Conservation (phyloP, 2,329 filamentous ascomycete genomes). For the Diaporthe ampelina region DNA sequence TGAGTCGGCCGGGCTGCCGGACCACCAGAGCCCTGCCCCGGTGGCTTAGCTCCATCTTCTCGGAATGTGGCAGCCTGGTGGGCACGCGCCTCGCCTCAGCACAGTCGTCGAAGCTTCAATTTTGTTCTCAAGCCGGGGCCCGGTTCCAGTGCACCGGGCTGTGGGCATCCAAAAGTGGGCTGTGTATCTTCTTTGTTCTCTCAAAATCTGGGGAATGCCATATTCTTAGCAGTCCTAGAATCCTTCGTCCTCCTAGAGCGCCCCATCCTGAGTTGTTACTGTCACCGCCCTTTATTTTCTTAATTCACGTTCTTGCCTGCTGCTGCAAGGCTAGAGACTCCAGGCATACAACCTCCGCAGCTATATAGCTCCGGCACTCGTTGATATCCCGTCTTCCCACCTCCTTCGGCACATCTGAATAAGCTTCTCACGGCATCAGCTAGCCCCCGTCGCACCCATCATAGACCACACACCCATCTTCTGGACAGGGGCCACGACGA, state of each 20-base stretch:
- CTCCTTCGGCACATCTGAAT: not conserved
- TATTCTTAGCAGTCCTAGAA: slow-evolving; percentile 35
- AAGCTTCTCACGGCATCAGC: slow-evolving; percentile 31
- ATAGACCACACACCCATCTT: slow-evolving; percentile 14
- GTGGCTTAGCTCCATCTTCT: slow-evolving; percentile 31
- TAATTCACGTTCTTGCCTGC: not conserved
- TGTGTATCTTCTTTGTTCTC: slow-evolving; percentile 33
- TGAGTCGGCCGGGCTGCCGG: slow-evolving; percentile 4
- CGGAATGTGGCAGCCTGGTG: slow-evolving; percentile 25
- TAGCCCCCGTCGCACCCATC: not conserved
- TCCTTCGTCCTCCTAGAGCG: slow-evolving; percentile 29
- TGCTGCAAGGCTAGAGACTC: not conserved
- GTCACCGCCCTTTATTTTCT: slow-evolving; percentile 35
- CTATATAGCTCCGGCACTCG: slow-evolving; percentile 3
- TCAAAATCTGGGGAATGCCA: slow-evolving; percentile 35
- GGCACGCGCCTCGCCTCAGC: slow-evolving; percentile 18
- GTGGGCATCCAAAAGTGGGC: slow-evolving; percentile 38
- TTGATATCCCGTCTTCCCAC: not conserved
- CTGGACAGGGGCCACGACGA: slow-evolving; percentile 45
- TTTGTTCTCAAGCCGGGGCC: slow-evolving; percentile 26
- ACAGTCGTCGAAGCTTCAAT: slow-evolving; percentile 13
- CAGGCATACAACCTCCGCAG: not conserved
- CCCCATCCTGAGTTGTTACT: slow-evolving; percentile 15
- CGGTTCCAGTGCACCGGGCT: slow-evolving; percentile 27
- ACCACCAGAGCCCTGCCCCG: slow-evolving; percentile 26